Evolutionary conservation across 495 filamentous ascomycete species (phyloP).

Genomic region (Venustampulla echinocandica): DNA sequence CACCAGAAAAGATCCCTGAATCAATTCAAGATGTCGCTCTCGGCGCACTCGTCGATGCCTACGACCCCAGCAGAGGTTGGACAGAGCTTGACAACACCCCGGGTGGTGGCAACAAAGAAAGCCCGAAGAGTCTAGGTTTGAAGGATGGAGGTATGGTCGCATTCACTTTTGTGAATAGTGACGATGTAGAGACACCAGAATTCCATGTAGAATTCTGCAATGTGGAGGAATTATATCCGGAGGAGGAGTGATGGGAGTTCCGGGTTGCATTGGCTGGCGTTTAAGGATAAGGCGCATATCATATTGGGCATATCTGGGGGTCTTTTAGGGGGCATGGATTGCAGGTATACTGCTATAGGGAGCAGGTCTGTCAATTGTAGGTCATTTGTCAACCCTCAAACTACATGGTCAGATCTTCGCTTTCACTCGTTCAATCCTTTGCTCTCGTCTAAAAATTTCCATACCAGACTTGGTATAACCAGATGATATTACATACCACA

Average conservation of each 20-base stretch:
- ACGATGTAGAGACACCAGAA: slow-evolving; percentile 2
- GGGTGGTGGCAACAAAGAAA: slow-evolving; percentile 5
- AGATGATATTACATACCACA: too few species aligned
- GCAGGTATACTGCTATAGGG: too few species aligned
- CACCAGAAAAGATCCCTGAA: slow-evolving; percentile 5
- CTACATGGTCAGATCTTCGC: too few species aligned
- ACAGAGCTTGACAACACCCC: slow-evolving; percentile 27
- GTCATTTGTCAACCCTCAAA: too few species aligned
- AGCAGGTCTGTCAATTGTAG: too few species aligned
- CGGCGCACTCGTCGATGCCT: slow-evolving; percentile 39
- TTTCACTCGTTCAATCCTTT: too few species aligned
- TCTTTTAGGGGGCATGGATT: too few species aligned
- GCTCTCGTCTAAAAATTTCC: too few species aligned
- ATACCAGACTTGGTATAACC: too few species aligned
- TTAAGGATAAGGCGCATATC: neutral
- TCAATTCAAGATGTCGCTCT: slow-evolving; percentile 34
- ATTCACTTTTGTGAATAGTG: slow-evolving; percentile 11
- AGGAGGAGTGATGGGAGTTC: slow-evolving; percentile 7
- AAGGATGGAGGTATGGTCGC: slow-evolving; percentile 22
- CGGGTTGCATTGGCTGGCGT: neutral
- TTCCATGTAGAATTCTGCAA: slow-evolving; percentile 16
- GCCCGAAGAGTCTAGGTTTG: slow-evolving; percentile 17
- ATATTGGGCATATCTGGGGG: too few species aligned
- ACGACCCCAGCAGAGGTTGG: slow-evolving; percentile 52
- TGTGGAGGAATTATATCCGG: slow-evolving; percentile 18